Percentiles rank a stretch among this genome's conserved stretches.
phyloP scores from a whole-genome alignment of 2,329 filamentous ascomycete species.

The Xylaria sp. region DNA sequence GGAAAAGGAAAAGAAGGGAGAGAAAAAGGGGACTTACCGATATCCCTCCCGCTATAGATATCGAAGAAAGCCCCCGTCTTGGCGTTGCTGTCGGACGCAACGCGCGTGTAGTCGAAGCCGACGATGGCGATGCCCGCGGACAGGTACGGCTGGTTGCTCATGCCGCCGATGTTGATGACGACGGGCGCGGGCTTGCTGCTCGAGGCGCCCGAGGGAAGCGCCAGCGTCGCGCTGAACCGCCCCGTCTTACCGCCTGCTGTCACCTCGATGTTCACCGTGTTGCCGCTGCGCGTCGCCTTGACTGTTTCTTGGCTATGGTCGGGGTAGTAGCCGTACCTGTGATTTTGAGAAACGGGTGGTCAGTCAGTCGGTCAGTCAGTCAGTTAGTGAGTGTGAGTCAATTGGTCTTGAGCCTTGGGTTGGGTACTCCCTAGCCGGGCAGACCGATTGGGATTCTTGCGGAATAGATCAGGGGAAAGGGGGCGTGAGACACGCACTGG shows the following conservation, averaged over 20 bases:
- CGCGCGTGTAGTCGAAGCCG: conserved; percentile 60
- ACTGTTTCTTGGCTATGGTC: conserved; percentile 61
- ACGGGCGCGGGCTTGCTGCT: conserved; percentile 54
- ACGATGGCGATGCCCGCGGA: conserved; percentile 61
- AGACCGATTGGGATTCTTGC: not conserved
- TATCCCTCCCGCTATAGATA: conserved; percentile 60
- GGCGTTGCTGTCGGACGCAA: conserved; percentile 61
- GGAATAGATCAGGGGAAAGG: not conserved
- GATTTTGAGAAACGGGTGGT: not conserved
- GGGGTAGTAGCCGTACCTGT: conserved; percentile 58
- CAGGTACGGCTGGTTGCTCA: conserved; percentile 60
- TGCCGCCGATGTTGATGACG: conserved; percentile 63
- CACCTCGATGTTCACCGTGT: conserved; percentile 56
- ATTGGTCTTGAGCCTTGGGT: too few species aligned
- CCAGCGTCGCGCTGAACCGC: conserved; percentile 57
- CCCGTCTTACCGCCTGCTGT: conserved; percentile 58
- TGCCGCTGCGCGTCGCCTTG: conserved; percentile 59
- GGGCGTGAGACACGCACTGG: conserved; percentile 51
- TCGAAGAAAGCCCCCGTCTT: conserved; percentile 63
- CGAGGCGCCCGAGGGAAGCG: conserved; percentile 54
- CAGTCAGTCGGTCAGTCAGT: not conserved
- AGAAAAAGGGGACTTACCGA: conserved; percentile 51
- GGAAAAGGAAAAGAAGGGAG: not conserved
- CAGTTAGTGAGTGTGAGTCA: not conserved
- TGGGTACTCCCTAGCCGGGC: too few species aligned